phyloP scores from a whole-genome alignment of 1,139 yeast species.

The Geotrichum klebahnii region DNA sequence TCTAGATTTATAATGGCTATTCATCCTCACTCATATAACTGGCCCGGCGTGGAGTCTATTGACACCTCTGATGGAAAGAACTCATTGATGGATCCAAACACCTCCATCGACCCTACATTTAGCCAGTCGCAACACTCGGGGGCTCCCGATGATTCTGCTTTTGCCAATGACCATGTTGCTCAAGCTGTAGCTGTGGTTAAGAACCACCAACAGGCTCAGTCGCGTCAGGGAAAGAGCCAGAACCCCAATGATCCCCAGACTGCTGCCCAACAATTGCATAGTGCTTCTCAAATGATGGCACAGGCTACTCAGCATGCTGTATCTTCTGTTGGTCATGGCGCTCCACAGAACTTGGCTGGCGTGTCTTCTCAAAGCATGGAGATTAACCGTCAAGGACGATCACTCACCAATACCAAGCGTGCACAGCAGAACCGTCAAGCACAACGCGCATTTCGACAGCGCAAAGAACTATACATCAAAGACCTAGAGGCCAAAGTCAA shows the following conservation, averaged over 20 bases:
- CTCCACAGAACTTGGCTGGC: constrained; percentile 7
- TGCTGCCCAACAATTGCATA: constrained; percentile 12
- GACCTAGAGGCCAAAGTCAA: constrained; percentile 69
- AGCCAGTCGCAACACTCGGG: constrained; percentile 18
- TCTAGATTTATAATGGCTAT: constrained; percentile 10
- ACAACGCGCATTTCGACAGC: constrained; percentile 78
- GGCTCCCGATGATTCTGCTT: constrained; percentile 17
- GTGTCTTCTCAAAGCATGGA: constrained; percentile 5
- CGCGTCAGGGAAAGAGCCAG: constrained; percentile 10
- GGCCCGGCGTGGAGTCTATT: constrained; percentile 20
- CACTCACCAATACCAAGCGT: constrained; percentile 63
- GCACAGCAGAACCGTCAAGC: constrained; percentile 89
- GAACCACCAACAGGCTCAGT: constrained; percentile 16
- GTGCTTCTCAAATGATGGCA: constrained; percentile 11
- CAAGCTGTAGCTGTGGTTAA: constrained; percentile 22
- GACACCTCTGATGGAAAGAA: constrained; percentile 17
- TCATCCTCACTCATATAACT: constrained; percentile 14
- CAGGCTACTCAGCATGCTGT: constrained; percentile 7
- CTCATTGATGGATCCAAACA: constrained; percentile 15
- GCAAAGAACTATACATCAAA: constrained; percentile 72
- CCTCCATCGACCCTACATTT: constrained; percentile 21
- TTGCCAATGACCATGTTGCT: constrained; percentile 19
- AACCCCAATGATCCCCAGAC: constrained; percentile 6
- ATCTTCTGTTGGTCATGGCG: constrained; percentile 5
- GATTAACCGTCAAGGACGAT: constrained; percentile 42